These are phyloP conservation scores for Thuidium tamariscinum DNA, from an alignment of 225 moss, liverwort and hornwort genomes.

Conservation along the genomic window DNA sequence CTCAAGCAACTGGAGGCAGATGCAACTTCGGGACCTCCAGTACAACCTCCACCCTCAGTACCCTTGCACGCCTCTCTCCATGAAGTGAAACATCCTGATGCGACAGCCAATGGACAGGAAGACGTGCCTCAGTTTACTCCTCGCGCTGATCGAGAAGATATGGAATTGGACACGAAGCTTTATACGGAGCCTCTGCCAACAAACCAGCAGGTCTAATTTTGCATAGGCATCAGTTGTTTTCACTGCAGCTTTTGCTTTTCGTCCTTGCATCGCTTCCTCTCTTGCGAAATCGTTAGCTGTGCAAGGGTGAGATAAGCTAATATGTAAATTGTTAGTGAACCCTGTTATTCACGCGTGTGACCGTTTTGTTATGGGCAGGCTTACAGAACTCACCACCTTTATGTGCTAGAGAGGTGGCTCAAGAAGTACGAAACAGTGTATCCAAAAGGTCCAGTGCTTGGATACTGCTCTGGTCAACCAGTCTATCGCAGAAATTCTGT, in stretches of 20 bases:
- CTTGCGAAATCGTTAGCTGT: neutral
- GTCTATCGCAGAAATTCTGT: constrained; percentile 76
- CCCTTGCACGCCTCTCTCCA: neutral
- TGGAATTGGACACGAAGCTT: constrained; percentile 86
- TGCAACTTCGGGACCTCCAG: constrained; percentile 55
- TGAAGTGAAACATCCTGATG: neutral
- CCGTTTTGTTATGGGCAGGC: constrained; percentile 31
- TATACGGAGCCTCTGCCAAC: constrained; percentile 89
- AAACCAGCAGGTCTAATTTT: constrained; percentile 57
- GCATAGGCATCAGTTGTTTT: neutral
- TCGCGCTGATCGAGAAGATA: constrained; percentile 72
- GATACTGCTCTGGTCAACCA: constrained; percentile 84
- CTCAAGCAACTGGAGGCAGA: constrained; percentile 73
- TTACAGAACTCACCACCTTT: constrained; percentile 86
- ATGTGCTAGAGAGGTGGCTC: constrained; percentile 84
- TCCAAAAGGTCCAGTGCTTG: constrained; percentile 85
- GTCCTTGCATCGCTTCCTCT: neutral
- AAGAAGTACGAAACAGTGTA: constrained; percentile 84
- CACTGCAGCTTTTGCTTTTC: neutral
- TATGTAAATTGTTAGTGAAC: neutral
- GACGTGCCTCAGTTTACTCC: constrained; percentile 4
- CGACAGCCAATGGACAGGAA: neutral
- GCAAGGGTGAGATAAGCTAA: neutral
- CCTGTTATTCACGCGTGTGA: neutral
- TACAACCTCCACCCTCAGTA: constrained; percentile 2